phyloP scores from a whole-genome alignment of 1,284 basidiomycete genomes.

The Heterobasidion irregulare region DNA sequence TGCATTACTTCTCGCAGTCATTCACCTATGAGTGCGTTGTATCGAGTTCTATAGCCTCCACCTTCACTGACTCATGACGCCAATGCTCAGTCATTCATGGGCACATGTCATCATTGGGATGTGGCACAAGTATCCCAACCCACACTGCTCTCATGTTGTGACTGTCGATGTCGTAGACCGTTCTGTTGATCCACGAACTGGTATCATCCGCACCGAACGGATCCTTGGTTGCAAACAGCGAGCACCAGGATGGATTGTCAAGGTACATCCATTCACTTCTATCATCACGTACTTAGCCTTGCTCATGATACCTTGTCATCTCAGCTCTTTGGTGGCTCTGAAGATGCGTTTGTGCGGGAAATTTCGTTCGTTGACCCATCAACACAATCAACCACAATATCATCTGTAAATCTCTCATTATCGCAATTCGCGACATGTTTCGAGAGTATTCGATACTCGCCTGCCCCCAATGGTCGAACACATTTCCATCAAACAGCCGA shows the following conservation, averaged over 20 bases:
- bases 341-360: conserved; percentile 91
- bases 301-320: conserved; percentile 3
- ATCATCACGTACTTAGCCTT: conserved; percentile 4
- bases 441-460: conserved; percentile 84
- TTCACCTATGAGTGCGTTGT: conserved; percentile 61
- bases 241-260: conserved; percentile 76
- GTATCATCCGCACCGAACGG: conserved; percentile 83
- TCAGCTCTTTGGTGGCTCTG: conserved; percentile 81
- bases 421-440: conserved; percentile 86
- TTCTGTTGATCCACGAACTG: conserved; percentile 74
- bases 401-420: conserved; percentile 84
- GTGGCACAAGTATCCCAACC: conserved; percentile 96
- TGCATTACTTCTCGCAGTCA: conserved; percentile 74
- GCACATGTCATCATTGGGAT: conserved; percentile 82
- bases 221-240: conserved; percentile 84
- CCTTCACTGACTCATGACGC: conserved; percentile 5
- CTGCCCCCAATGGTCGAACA: conserved; percentile 54
- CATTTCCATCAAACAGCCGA: conserved; percentile 76
- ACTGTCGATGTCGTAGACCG: conserved; percentile 87
- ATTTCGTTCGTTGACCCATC: conserved; percentile 86
- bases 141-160: conserved; percentile 85
- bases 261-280: conserved; percentile 37
- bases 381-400: conserved; percentile 72
- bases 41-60: background rate
- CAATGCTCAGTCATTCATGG: conserved; percentile 66